Percentiles rank a stretch among this genome's conserved stretches.
These are phyloP conservation scores for Colletotrichum tofieldiae DNA, from an alignment of 2,329 filamentous ascomycete species.

Conservation along the genomic window DNA sequence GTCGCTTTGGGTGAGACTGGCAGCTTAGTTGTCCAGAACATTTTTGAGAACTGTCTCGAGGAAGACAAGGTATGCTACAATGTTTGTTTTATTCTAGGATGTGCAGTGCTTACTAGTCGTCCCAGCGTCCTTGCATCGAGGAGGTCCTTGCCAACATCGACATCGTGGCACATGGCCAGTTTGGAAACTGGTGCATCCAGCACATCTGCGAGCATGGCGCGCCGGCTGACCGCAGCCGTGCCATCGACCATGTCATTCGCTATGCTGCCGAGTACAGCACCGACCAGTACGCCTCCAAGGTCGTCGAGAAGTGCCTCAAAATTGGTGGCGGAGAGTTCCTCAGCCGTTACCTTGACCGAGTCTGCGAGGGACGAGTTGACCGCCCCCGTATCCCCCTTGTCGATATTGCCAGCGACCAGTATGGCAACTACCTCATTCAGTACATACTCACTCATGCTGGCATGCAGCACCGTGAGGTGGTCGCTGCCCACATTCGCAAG, in stretches of 20 bases:
- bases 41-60: slow-evolving; percentile 98
- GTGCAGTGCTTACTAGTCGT: slow-evolving; percentile 41
- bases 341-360: slow-evolving; percentile 90
- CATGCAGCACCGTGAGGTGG: slow-evolving; percentile 90
- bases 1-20: slow-evolving; percentile 97
- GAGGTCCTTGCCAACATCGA: slow-evolving; percentile 97
- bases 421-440: slow-evolving; percentile 98
- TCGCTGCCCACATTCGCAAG: slow-evolving; percentile 95
- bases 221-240: slow-evolving; percentile 90
- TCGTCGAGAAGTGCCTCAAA: slow-evolving; percentile 99
- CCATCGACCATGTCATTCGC: slow-evolving; percentile 94
- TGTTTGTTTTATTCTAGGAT: slow-evolving; percentile 11
- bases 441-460: slow-evolving; percentile 94
- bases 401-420: slow-evolving; percentile 98
- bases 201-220: slow-evolving; percentile 98
- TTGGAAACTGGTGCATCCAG: slow-evolving; percentile 99
- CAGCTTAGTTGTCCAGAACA: slow-evolving; percentile 98
- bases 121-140: slow-evolving; percentile 94
- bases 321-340: slow-evolving; percentile 94
- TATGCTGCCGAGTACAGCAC: slow-evolving; percentile 98
- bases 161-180: slow-evolving; percentile 96
- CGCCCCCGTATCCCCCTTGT: slow-evolving; percentile 97
- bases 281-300: slow-evolving; percentile 99
- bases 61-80: slow-evolving; percentile 86
- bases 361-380: slow-evolving; percentile 91